Percentiles rank a stretch among this genome's conserved stretches.
Conservation (phyloP, 768 basidiomycete species). For the Hygrophoropsis aurantiaca region DNA sequence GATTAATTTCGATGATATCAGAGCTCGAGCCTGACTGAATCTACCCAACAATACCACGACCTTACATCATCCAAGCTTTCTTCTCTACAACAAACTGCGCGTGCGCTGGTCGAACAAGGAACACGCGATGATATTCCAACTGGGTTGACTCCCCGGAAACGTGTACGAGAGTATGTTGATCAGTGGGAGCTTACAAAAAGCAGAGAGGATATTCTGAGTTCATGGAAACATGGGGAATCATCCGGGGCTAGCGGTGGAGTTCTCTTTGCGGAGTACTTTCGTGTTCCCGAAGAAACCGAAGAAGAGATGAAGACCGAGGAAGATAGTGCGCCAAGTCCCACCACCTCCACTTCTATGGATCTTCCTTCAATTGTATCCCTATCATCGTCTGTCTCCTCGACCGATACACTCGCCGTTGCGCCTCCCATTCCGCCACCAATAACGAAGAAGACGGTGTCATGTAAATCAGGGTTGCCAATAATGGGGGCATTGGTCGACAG, state of each 20-base stretch:
- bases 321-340: constrained; percentile 12
- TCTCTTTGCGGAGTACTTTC: constrained; percentile 38
- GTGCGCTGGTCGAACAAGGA: constrained; percentile 55
- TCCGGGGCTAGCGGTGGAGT: constrained; percentile 32
- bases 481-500: constrained; percentile 30
- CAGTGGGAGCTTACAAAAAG: constrained; percentile 70
- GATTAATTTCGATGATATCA: constrained; percentile 17
- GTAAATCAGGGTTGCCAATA: constrained; percentile 22
- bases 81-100: constrained; percentile 48
- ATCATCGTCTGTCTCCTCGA: constrained; percentile 40
- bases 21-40: constrained; percentile 42
- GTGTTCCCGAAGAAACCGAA: constrained; percentile 30
- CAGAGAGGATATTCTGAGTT: constrained; percentile 58
- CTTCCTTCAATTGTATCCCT: constrained; percentile 31
- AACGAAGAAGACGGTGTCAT: constrained; percentile 20
- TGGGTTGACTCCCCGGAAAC: constrained; percentile 77
- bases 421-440: constrained; percentile 5
- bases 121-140: constrained; percentile 63
- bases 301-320: constrained; percentile 20
- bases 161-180: constrained; percentile 66
- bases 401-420: constrained; percentile 22
- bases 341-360: constrained; percentile 19
- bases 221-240: constrained; percentile 41
- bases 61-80: constrained; percentile 44
- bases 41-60: constrained; percentile 44